Conservation (phyloP, 306 rosid genomes). For the Erythrophleum fordii region DNA sequence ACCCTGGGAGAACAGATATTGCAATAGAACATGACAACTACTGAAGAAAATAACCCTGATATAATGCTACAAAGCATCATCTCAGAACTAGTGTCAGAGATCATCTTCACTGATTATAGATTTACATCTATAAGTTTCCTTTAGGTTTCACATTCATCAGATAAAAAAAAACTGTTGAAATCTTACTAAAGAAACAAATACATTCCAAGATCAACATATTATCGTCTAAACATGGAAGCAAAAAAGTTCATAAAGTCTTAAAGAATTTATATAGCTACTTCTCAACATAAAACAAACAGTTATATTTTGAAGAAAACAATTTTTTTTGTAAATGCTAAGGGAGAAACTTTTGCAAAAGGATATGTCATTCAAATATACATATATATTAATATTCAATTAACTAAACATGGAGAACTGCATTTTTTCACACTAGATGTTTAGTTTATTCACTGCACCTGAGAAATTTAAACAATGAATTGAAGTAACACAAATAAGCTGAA, state of each 20-base stretch:
- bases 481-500: constrained; percentile 14
- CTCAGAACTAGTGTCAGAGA: constrained; percentile 9
- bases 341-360: background rate
- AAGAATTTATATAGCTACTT: background rate
- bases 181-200: constrained; percentile 10
- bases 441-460: background rate
- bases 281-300: constrained; percentile 6
- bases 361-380: background rate
- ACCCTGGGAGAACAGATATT: constrained; percentile 24
- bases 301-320: background rate
- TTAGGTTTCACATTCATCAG: constrained; percentile 20
- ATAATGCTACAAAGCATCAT: constrained; percentile 23
- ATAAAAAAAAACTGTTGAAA: background rate
- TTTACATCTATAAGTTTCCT: constrained; percentile 12
- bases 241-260: background rate
- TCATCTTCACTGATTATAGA: constrained; percentile 17
- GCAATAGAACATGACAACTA: constrained; percentile 15
- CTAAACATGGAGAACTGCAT: background rate
- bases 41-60: constrained; percentile 19
- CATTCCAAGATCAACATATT: constrained; percentile 2
- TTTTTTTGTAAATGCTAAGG: background rate
- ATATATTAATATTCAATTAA: no score
- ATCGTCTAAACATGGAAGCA: background rate
- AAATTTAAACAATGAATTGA: background rate
- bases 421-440: background rate